Evolutionary conservation across 2,329 filamentous ascomycete genomes (phyloP).

Genomic region (Rhynchosporium agropyri): DNA sequence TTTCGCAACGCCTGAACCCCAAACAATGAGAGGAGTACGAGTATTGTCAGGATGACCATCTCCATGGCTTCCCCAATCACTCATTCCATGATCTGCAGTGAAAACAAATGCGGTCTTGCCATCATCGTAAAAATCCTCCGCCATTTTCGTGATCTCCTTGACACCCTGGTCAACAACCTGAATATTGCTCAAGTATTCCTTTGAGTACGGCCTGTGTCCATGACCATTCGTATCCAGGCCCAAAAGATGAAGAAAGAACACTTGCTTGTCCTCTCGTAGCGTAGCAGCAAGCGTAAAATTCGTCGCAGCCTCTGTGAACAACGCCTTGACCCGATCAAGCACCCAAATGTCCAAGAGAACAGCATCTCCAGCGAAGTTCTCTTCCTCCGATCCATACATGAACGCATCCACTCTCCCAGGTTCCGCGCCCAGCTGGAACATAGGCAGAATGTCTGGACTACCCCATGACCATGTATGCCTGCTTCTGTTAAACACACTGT

Average conservation of each 20-base stretch:
- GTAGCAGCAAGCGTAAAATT: constrained; percentile 75
- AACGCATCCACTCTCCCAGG: constrained; percentile 86
- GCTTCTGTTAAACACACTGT: constrained; percentile 97
- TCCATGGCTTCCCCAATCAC: constrained; percentile 98
- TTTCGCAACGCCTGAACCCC: constrained; percentile 87
- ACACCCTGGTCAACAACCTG: constrained; percentile 92
- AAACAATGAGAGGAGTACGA: constrained; percentile 85
- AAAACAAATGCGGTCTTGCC: constrained; percentile 93
- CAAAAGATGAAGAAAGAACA: constrained; percentile 94
- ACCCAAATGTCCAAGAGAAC: constrained; percentile 88
- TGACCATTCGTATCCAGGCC: constrained; percentile 93
- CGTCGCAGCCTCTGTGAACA: constrained; percentile 78
- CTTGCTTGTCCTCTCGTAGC: constrained; percentile 79
- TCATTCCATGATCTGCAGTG: constrained; percentile 98
- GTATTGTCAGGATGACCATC: constrained; percentile 98
- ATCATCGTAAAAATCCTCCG: constrained; percentile 83
- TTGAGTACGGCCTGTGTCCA: constrained; percentile 84
- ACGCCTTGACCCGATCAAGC: constrained; percentile 86
- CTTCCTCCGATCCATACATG: constrained; percentile 79
- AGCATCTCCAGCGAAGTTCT: constrained; percentile 87
- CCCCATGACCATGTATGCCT: constrained; percentile 99
- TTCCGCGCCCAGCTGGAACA: constrained; percentile 94
- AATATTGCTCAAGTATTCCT: constrained; percentile 93
- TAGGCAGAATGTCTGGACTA: constrained; percentile 93
- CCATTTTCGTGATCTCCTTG: constrained; percentile 76